Evolutionary conservation across 345 rosid species (phyloP).

Genomic region (Salix dunnii): DNA sequence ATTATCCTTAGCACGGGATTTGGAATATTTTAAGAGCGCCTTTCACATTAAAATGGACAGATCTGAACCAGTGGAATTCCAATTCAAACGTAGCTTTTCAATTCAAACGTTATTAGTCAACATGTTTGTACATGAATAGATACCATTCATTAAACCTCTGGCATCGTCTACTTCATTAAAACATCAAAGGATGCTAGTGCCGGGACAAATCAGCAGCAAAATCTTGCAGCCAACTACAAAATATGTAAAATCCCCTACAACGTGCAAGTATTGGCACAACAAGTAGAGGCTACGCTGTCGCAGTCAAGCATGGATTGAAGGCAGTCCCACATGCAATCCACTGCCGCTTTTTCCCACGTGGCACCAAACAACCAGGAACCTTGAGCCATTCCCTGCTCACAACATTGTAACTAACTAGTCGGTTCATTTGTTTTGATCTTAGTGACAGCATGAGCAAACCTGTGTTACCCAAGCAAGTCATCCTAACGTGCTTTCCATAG

Average conservation of each 20-base stretch:
- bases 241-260: background rate
- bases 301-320: constrained; percentile 72
- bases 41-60: background rate
- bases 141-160: constrained; percentile 5
- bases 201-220: constrained; percentile 5
- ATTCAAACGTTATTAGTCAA: background rate
- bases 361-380: constrained; percentile 79
- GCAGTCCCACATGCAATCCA: constrained; percentile 96
- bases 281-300: constrained; percentile 40
- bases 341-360: constrained; percentile 69
- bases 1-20: too few species aligned
- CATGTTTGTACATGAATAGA: background rate
- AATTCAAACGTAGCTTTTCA: background rate
- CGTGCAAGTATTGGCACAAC: constrained; percentile 6
- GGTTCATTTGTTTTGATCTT: constrained; percentile 86
- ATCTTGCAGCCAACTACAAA: constrained; percentile 19
- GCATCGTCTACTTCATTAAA: constrained; percentile 2
- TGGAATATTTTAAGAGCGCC: too few species aligned
- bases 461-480: constrained; percentile 98
- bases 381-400: constrained; percentile 73
- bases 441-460: constrained; percentile 91
- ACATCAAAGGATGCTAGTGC: background rate
- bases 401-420: constrained; percentile 73
- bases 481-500: constrained; percentile 97
- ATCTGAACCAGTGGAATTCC: too few species aligned